These are phyloP conservation scores for Colletotrichum filicis DNA, from an alignment of 2,329 filamentous ascomycete genomes.

Conservation along the genomic window DNA sequence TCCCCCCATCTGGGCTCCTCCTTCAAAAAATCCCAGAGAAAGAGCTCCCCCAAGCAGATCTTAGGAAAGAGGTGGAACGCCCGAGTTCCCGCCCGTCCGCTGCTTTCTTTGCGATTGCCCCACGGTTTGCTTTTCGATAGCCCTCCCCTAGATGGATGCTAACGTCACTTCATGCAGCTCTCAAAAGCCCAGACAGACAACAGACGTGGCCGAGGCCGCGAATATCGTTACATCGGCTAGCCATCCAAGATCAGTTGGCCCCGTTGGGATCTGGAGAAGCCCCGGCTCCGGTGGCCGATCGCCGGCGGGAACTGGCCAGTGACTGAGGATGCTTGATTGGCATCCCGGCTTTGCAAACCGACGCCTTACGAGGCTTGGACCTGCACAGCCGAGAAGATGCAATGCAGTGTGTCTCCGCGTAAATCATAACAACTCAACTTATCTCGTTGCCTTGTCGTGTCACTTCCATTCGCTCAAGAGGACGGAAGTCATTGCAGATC, in stretches of 20 bases:
- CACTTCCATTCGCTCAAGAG: not conserved
- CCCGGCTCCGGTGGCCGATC: not conserved
- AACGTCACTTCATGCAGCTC: not conserved
- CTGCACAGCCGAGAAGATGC: constrained; percentile 4
- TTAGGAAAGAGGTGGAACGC: not conserved
- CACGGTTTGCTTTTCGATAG: not conserved
- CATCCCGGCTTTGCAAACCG: not conserved
- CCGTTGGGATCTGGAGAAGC: not conserved
- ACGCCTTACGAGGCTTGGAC: constrained; percentile 7
- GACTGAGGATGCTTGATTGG: not conserved
- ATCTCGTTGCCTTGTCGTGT: constrained; percentile 12
- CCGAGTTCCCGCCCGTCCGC: not conserved
- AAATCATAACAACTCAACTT: not conserved
- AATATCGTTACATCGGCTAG: not conserved
- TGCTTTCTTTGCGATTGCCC: constrained; percentile 1
- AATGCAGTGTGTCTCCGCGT: not conserved
- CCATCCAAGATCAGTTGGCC: not conserved
- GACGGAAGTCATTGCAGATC: not conserved
- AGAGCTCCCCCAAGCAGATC: constrained; percentile 17
- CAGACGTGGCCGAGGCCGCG: not conserved
- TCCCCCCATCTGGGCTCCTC: not conserved
- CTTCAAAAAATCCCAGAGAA: not conserved
- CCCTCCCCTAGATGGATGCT: no score
- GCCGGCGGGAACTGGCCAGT: not conserved
- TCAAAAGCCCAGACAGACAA: not conserved